These are phyloP conservation scores for Parachaetomium inaequale DNA, from an alignment of 495 filamentous ascomycete genomes.

Conservation along the genomic window DNA sequence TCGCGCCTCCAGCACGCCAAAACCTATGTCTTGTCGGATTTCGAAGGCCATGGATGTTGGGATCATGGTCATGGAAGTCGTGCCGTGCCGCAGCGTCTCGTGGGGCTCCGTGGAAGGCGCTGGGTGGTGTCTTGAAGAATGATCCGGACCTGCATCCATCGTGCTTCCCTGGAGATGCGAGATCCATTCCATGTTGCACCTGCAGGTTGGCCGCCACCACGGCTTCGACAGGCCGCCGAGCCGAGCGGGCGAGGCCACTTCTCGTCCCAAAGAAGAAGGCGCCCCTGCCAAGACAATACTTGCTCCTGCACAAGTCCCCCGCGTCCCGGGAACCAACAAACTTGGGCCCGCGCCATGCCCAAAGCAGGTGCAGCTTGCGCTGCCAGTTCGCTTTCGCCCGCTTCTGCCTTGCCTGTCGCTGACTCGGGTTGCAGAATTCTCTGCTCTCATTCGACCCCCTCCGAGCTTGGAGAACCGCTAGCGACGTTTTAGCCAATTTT, in stretches of 20 bases:
- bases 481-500: constrained; percentile 3
- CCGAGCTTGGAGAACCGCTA: not conserved
- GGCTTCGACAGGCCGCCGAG: not conserved
- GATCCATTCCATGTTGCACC: not conserved
- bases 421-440: not conserved
- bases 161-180: not conserved
- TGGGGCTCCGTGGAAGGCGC: no score
- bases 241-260: not conserved
- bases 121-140: no score
- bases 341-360: constrained; percentile 1
- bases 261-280: constrained; percentile 11
- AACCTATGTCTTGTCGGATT: not conserved
- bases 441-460: constrained; percentile 1
- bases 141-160: no score
- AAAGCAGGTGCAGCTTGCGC: not conserved
- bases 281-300: constrained; percentile 20
- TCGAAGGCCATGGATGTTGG: not conserved
- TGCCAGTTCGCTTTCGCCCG: not conserved
- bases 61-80: not conserved
- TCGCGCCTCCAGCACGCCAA: not conserved
- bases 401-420: not conserved
- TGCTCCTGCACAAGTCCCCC: constrained; percentile 13
- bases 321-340: constrained; percentile 10
- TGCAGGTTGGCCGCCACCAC: not conserved
- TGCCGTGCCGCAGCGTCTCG: no score